Conservation (phyloP, 176 grass and related monocot species). For the Eleusine coracana region DNA sequence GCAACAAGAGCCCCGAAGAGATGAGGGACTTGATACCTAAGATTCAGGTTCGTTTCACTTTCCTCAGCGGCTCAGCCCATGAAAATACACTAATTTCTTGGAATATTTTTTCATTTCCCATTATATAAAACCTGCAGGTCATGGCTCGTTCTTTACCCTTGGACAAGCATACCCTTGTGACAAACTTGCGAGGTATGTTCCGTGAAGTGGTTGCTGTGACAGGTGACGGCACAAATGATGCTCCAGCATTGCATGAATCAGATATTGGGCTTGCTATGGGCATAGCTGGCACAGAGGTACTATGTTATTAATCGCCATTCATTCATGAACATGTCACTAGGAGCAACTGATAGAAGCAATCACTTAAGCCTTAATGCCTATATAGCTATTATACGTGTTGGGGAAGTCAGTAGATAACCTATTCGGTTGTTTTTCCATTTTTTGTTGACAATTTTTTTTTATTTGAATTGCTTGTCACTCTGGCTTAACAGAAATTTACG, state of each 20-base stretch:
- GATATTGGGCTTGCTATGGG: slow-evolving; percentile 99
- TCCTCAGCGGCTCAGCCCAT: not conserved
- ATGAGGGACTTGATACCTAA: slow-evolving; percentile 80
- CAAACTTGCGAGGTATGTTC: slow-evolving; percentile 78
- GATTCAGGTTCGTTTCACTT: slow-evolving; percentile 64
- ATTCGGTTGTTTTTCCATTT: not conserved
- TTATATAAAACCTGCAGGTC: slow-evolving; percentile 54
- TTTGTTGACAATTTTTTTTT: not conserved
- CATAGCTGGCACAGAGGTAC: slow-evolving; percentile 96
- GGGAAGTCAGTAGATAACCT: slow-evolving; percentile 1
- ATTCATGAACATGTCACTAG: slow-evolving; percentile 25
- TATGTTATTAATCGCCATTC: slow-evolving; percentile 10
- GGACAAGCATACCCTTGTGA: slow-evolving; percentile 94
- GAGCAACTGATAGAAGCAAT: not conserved
- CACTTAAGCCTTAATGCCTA: not conserved
- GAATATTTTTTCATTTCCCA: slow-evolving; percentile 20
- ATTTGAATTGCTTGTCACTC: not conserved
- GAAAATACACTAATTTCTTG: not conserved
- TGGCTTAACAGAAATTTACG: not conserved
- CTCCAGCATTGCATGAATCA: slow-evolving; percentile 91
- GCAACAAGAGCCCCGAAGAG: slow-evolving; percentile 64
- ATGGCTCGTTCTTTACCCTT: slow-evolving; percentile 95
- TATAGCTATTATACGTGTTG: not conserved
- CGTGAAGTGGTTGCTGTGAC: slow-evolving; percentile 92
- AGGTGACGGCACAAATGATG: slow-evolving; percentile 97